Evolutionary conservation across 2,329 filamentous ascomycete species (phyloP), one percentile per base, ranked within the genome.

Genomic region (Arthrobotrys conoides): DNA sequence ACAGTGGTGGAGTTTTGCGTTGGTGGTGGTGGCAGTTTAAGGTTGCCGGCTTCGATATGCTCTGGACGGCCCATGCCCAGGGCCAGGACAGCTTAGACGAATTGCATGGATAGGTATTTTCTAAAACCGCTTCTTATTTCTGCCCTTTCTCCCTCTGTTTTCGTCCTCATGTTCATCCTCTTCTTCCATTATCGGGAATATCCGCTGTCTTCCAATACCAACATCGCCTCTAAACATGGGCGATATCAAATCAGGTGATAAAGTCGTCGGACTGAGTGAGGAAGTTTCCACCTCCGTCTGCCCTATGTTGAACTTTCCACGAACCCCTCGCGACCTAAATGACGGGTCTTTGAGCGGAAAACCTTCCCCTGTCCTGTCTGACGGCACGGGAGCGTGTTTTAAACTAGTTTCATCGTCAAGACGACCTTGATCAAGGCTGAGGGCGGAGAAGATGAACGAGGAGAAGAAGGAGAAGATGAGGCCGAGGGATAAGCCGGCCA

Each of bases 121-220:
- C 9, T 41, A 64, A 14, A n/a, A 5, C 16, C 64, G 38, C 59
- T 33, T 67, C 48, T 24, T 65, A 18, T 16, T 55, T 24, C 46
- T 72, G 24, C 75, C 75, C 22, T 72, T 78, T 46, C 75, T 53
- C 14, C 75, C 61, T 36, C 48, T 41, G 22, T 57, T 30, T 2
- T 78, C 75, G 22, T 78, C 63, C 24, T 78, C 75, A 16, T 68
- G 68, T 30, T 78, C 75, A 38, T 78, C 75, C 55, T 78, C 75
- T 24, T 78, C 75, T 49, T 78, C 75, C 18, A 78, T 18, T 53
- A 78, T 78, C 46, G 75, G 75, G 41, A 78, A 78, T 63, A 78
- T 78, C 68, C 38, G 68, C 64, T 78, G 68, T 24, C 75, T 63
- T 18, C 53, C 71, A 12, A 44, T 41, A 3, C 8, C 14, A 41